These are phyloP conservation scores for Geranium brycei DNA, from an alignment of 345 rosid species.

Conservation along the genomic window DNA sequence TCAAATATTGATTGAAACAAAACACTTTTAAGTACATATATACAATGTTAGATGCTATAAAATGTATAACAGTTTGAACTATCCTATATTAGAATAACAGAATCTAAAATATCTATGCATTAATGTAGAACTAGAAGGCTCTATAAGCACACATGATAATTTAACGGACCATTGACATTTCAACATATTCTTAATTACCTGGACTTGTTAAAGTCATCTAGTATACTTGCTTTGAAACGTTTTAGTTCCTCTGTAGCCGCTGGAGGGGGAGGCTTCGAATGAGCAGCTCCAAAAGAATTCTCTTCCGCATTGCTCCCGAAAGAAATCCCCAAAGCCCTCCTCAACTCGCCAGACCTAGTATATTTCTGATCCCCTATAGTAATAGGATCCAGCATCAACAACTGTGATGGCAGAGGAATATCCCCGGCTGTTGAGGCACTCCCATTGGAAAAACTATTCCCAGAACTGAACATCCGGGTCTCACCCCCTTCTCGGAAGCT, in stretches of 20 bases:
- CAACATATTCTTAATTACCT: slow-evolving; percentile 19
- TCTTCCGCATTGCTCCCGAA: slow-evolving; percentile 26
- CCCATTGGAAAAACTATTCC: slow-evolving; percentile 21
- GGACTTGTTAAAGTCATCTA: slow-evolving; percentile 25
- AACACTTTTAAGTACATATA: too few relatives aligned
- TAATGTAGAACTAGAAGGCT: too few relatives aligned
- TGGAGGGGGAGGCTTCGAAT: slow-evolving; percentile 27
- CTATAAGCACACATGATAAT: too few relatives aligned
- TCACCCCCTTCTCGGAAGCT: slow-evolving; percentile 36
- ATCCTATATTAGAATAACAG: too few relatives aligned
- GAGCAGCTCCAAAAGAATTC: slow-evolving; percentile 30
- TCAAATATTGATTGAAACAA: too few relatives aligned
- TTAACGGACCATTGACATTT: too few relatives aligned
- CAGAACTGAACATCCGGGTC: slow-evolving; percentile 24
- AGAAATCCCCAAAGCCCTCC: slow-evolving; percentile 33
- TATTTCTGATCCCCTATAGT: slow-evolving; percentile 29
- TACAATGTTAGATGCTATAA: too few relatives aligned
- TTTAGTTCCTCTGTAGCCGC: slow-evolving; percentile 37
- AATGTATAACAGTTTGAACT: too few relatives aligned
- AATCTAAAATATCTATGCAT: too few relatives aligned
- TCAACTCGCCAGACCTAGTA: slow-evolving; percentile 27
- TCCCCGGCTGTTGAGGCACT: slow-evolving; percentile 18
- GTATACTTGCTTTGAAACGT: slow-evolving; percentile 26
- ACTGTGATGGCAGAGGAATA: slow-evolving; percentile 15
- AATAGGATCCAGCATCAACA: slow-evolving; percentile 33